Base-by-base conservation (phyloP, 768 basidiomycete species). In the Boletus barrowsii region DNA sequence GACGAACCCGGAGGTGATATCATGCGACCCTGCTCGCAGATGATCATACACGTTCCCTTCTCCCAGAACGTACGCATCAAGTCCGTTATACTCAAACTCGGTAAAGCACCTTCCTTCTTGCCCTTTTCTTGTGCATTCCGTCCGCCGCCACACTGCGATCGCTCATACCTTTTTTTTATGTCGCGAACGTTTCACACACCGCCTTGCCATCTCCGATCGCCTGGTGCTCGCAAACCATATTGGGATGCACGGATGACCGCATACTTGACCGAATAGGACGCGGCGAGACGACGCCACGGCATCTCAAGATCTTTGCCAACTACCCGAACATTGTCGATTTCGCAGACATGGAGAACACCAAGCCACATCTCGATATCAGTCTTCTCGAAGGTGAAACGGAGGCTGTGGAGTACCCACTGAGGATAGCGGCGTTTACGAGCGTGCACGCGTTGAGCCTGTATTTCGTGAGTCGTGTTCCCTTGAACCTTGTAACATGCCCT, bases 1-100 rank as follows among this genome's bases (percentile, higher is more conserved):
- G 39, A 41, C n/a, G 50, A 37, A 14, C 50, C 44, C 15, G 20
- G 15, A 36, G n/a, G 40, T 49, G 44, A 35, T 49, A 49, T 63
- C 49, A 66, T 53, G 44, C 47, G 47, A 56, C 52, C 57, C 55
- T 65, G 39, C 15, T 26, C 43, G 42, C 60, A 93, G 90, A 75
- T 92, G 51, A 86, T 93, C 62, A 77, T 93, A 55, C 89, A 91
- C 67, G 71, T 93, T 45, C 88, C 91, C 0, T 93, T 93, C 74
- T 79, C 78, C 1, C 80, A 91, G 66, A 87, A 84, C 62, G 90
- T 93, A 24, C 78, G 88, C 43, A 68, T 93, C 41, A 82, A 82
- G 55, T 90, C 90, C 17, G 67, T 93, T 7, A 64, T 92, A 18
- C 71, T 93, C 51, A 93, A 93, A 68, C 70, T 90, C 42, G 91